Evolutionary conservation across 371 early-diverging fungal species (phyloP).

Genomic region (Nematocida homosporus): DNA sequence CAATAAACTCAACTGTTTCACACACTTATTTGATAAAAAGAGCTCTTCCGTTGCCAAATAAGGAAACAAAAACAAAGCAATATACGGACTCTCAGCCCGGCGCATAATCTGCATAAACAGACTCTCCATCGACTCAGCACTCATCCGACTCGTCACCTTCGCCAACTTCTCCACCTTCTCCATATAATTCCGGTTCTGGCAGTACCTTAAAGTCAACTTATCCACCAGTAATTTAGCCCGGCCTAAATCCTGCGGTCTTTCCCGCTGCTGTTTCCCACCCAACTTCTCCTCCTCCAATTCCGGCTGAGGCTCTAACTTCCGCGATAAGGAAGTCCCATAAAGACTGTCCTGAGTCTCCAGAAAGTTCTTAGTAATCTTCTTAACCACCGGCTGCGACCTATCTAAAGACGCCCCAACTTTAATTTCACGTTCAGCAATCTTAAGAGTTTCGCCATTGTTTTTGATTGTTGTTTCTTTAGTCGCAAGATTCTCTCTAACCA

Average conservation of each 20-base stretch:
- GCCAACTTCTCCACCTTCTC: constrained; percentile 1
- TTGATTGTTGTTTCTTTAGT: background rate
- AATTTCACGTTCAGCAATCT: background rate
- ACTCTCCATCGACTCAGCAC: constrained; percentile 4
- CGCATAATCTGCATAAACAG: constrained; percentile 28
- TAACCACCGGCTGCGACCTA: background rate
- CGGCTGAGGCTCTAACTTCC: background rate
- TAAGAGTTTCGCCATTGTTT: background rate
- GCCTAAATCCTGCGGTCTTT: background rate
- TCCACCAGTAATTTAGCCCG: constrained; percentile 29
- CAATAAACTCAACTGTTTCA: constrained; percentile 13
- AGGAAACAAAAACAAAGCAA: constrained; percentile 9
- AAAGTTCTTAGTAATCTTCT: background rate
- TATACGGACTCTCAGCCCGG: constrained; percentile 20
- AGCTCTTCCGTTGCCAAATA: background rate
- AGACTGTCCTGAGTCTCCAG: background rate
- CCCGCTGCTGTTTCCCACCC: background rate
- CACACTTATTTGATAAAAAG: constrained; percentile 41
- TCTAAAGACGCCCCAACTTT: background rate
- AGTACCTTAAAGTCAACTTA: constrained; percentile 28
- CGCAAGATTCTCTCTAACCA: constrained; percentile 6
- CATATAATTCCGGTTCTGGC: constrained; percentile 13
- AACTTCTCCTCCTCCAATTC: background rate
- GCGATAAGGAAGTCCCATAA: constrained; percentile 8
- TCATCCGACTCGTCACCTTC: background rate